Conservation (phyloP, 2,329 filamentous ascomycete species). For the Plectosphaerella cucumerina region DNA sequence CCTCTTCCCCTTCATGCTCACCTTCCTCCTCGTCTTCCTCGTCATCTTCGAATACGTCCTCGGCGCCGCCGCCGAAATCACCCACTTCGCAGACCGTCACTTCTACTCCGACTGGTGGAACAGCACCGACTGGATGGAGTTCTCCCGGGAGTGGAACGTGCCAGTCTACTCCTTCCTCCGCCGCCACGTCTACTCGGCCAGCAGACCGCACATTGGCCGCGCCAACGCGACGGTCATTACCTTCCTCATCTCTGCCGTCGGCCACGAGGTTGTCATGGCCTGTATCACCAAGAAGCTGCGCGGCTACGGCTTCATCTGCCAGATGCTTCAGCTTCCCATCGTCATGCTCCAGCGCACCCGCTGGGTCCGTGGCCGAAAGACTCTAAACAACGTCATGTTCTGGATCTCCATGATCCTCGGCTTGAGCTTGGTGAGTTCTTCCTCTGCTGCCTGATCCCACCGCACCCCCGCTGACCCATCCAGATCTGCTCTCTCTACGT, state of each 20-base stretch:
- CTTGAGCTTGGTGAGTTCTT: constrained; percentile 64
- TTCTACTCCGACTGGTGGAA: constrained; percentile 84
- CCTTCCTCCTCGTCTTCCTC: constrained; percentile 90
- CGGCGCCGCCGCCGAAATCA: constrained; percentile 92
- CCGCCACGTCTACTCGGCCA: constrained; percentile 87
- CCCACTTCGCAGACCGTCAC: constrained; percentile 85
- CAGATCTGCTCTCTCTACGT: constrained; percentile 53
- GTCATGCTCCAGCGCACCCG: constrained; percentile 83
- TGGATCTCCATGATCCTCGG: constrained; percentile 92
- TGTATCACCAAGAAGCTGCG: constrained; percentile 96
- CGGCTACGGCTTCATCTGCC: constrained; percentile 88
- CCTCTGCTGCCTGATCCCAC: constrained; percentile 10
- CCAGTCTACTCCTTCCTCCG: constrained; percentile 94
- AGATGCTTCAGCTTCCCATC: constrained; percentile 96
- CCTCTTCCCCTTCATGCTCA: constrained; percentile 96
- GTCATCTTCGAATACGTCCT: constrained; percentile 98
- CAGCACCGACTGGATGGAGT: constrained; percentile 88
- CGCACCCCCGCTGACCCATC: constrained; percentile 10
- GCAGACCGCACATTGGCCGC: constrained; percentile 70
- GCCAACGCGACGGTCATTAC: constrained; percentile 81
- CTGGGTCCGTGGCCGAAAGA: constrained; percentile 68
- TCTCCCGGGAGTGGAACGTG: constrained; percentile 95
- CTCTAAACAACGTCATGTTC: constrained; percentile 85
- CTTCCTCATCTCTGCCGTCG: constrained; percentile 83
- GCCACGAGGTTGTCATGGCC: constrained; percentile 94